Evolutionary conservation across 306 rosid species (phyloP), one percentile per base, ranked within the genome.

Genomic region (Lagenaria siceraria): DNA sequence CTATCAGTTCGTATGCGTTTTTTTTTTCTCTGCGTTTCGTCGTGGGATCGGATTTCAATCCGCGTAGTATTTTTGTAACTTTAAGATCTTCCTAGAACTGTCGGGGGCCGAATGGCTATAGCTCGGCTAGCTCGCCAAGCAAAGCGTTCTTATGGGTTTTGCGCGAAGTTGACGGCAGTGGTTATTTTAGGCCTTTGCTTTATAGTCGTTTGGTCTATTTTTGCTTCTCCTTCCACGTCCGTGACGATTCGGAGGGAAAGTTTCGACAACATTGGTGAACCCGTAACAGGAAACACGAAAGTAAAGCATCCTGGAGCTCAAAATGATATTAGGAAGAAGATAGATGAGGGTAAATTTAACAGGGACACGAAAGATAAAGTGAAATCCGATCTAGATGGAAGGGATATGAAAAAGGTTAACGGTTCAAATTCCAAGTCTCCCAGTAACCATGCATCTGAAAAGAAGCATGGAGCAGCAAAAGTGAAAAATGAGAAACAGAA

Each of bases 201-300:
- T 59, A 84, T 92, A 76, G 78, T 95, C 69, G 89, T 90, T 10
- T 95, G 99, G 99, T 83, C 88, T 11, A 80, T 90, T 79, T 92
- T 92, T 78, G 87, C 96, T 56, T 83, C 92, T 81, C 83, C 94
- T 4, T 83, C 96, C 42, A 76, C 91, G 65, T 88, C 97, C 7
- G 86, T 88, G 38, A 82, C 84, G 31, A 83, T 84, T 15, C 91
- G 88, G 58, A 87, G 97, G 75, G 97, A 92, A 78, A 95, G 96
- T 80, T 92, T 95, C 75, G 99, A 95, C 61, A 92, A 92, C 80
- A 89, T 95, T 73, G 89, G 85, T 0, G 87, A 86, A 75, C 96
- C 93, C 9, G 85, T 86, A 2, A 83, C 94, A 1, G 77, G 82
- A 12, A 80, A 68, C 58, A 24, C 80, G 35, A 81, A 76, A 62